Conservation (phyloP, 1,284 basidiomycete genomes). For the Rhodotorula mucilaginosa region DNA sequence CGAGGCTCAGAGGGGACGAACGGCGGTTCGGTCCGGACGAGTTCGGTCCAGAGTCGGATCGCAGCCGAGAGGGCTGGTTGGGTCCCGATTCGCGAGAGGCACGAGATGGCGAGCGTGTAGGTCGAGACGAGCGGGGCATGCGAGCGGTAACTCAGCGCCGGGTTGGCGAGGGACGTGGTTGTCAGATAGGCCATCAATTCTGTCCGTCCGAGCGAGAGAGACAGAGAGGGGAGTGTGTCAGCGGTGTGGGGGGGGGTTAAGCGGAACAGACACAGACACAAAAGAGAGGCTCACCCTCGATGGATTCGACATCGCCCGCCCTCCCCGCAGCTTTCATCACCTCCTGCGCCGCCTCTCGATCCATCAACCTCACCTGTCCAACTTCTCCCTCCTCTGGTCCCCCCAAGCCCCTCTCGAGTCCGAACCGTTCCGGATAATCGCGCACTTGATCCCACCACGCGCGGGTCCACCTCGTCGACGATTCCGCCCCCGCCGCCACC, state of each 20-base stretch:
- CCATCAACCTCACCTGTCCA: conserved; percentile 5
- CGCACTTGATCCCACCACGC: conserved; percentile 35
- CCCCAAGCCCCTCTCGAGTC: not conserved
- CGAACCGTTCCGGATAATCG: conserved; percentile 35
- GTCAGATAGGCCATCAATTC: conserved; percentile 15
- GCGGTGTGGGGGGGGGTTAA: no score
- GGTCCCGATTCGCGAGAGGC: conserved; percentile 8
- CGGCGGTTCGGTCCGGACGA: not conserved
- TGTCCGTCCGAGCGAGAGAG: not conserved
- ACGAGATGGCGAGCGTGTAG: conserved; percentile 16
- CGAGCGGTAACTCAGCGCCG: not conserved
- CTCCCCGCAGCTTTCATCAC: conserved; percentile 33
- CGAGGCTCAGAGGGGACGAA: not conserved
- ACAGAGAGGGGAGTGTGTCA: not conserved
- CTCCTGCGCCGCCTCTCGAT: conserved; percentile 36
- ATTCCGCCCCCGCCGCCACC: not conserved
- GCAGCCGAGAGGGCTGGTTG: not conserved
- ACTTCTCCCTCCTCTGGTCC: not conserved
- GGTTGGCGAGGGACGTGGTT: not conserved
- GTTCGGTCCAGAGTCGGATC: conserved; percentile 1
- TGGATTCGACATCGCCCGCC: conserved; percentile 22
- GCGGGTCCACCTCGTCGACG: conserved; percentile 12
- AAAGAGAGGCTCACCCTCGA: conserved; percentile 27
- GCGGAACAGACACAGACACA: not conserved
- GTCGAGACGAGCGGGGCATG: conserved; percentile 14